These are phyloP conservation scores for Globisporangium lucens DNA, from an alignment of 352 stramenopile genomes.

Conservation along the genomic window DNA sequence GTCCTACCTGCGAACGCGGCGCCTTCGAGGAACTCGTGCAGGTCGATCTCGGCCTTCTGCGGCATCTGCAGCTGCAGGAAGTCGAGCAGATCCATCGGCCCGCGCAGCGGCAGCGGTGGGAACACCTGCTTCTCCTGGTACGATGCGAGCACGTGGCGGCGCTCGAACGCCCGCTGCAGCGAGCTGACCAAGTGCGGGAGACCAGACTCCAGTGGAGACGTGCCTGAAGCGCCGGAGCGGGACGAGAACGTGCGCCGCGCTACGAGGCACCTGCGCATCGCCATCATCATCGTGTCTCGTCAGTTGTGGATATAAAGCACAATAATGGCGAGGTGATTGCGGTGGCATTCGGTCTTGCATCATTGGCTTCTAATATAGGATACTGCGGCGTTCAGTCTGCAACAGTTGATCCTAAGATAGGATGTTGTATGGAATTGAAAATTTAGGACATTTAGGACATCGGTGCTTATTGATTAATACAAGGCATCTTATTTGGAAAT, in stretches of 20 bases:
- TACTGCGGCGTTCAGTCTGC: too few relatives aligned
- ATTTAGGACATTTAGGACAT: too few relatives aligned
- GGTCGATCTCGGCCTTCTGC: constrained; percentile 24
- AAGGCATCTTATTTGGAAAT: too few relatives aligned
- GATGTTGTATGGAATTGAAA: too few relatives aligned
- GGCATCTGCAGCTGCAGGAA: constrained; percentile 41
- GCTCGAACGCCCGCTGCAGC: constrained; percentile 18
- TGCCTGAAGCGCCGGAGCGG: background rate
- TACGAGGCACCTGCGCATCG: background rate
- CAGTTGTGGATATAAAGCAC: background rate
- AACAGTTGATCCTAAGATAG: too few relatives aligned
- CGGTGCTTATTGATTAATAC: too few relatives aligned
- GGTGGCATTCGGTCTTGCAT: too few relatives aligned
- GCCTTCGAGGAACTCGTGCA: constrained; percentile 39
- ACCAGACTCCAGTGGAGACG: background rate
- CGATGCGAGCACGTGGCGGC: constrained; percentile 16
- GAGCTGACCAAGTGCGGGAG: constrained; percentile 5
- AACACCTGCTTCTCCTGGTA: constrained; percentile 34
- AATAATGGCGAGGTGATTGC: too few relatives aligned
- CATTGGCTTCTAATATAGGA: too few relatives aligned
- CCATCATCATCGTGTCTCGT: background rate
- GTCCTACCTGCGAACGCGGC: constrained; percentile 23
- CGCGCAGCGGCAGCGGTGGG: constrained; percentile 16
- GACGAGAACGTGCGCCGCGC: constrained; percentile 5
- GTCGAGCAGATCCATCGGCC: constrained; percentile 23